Base-by-base conservation (phyloP, 2,329 filamentous ascomycete species). In the Hypoxylon sp. region DNA sequence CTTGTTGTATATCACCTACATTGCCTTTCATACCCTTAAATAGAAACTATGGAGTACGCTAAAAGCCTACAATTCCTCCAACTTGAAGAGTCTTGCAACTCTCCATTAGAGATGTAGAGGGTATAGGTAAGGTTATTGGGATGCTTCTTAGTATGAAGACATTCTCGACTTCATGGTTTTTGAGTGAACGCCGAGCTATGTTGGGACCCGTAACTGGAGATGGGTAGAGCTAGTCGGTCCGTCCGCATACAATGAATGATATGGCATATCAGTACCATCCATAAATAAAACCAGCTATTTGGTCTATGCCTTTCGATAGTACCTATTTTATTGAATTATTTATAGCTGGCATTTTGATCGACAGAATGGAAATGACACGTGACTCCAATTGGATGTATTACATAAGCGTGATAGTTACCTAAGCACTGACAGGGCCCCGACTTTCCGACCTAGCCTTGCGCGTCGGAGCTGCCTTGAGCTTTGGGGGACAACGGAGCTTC, bases 381-480 rank as follows among this genome's bases (percentile, higher is more conserved):
- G 61, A 64, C 26, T 44, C 1, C 15, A 13, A 15, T 17, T 37
- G 44, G 15, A 44, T 46, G 5, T 48, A 30, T 41, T 41, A 41
- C 37, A 41, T 41, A 41, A 41, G n/a, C 37, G 1, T 3, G 4
- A 19, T 46, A 52, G 52, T 34, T 34, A 52, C 13, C 43, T 56
- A 52, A 28, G n/a, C 54, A 55, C 20, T 28, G 15, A 22, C 34
- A 50, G 44, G 55, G 56, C 32, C 54, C 54, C 57, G 56, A 53
- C 39, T 46, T 46, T 50, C 47, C 51, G 22, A 37, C 48, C 48
- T 6, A 22, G 32, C 37, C 37, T 68, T 72, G 71, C 72, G 72
- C 69, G 72, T 74, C 72, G 65, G 62, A 73, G 72, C 71, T 73
- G 72, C 71, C 70, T 69, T 73, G 70, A 72, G 71, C 65, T 64